These are phyloP conservation scores for Nyssa sinensis DNA, from an alignment of 148 eudicot genomes.

Conservation along the genomic window DNA sequence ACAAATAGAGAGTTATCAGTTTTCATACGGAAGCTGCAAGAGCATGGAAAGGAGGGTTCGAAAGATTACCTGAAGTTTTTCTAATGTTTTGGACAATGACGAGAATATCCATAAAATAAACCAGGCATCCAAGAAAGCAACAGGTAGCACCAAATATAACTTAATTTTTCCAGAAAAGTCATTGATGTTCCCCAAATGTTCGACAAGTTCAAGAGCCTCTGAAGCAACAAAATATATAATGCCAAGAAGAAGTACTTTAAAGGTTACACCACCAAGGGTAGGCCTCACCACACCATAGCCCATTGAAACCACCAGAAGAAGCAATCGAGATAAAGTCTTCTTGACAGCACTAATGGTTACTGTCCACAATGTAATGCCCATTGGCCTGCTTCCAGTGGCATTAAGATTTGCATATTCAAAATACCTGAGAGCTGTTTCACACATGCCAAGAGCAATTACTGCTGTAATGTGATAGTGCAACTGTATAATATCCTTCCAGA, in stretches of 20 bases:
- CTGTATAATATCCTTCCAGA: slow-evolving; percentile 88
- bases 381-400: slow-evolving; percentile 78
- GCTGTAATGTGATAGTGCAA: slow-evolving; percentile 87
- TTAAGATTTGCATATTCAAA: slow-evolving; percentile 85
- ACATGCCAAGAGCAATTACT: slow-evolving; percentile 95
- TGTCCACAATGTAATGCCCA: slow-evolving; percentile 90
- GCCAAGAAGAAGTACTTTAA: slow-evolving; percentile 74
- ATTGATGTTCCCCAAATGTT: slow-evolving; percentile 87
- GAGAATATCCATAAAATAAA: slow-evolving; percentile 95
- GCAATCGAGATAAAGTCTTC: slow-evolving; percentile 82
- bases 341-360: slow-evolving; percentile 82
- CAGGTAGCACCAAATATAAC: slow-evolving; percentile 79
- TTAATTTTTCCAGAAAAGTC: slow-evolving; percentile 83
- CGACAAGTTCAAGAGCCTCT: slow-evolving; percentile 88
- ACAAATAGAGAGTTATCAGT: not conserved
- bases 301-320: slow-evolving; percentile 94
- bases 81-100: slow-evolving; percentile 75
- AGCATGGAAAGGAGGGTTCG: not conserved
- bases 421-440: slow-evolving; percentile 94
- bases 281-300: slow-evolving; percentile 96
- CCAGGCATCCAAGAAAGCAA: slow-evolving; percentile 78
- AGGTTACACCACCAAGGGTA: slow-evolving; percentile 82
- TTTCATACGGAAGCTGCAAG: not conserved
- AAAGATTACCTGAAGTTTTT: slow-evolving; percentile 79
- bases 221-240: slow-evolving; percentile 70